Percentiles rank a stretch among this genome's conserved stretches.
phyloP scores from a whole-genome alignment of 2,329 filamentous ascomycete genomes.

The Fusarium circinatum region DNA sequence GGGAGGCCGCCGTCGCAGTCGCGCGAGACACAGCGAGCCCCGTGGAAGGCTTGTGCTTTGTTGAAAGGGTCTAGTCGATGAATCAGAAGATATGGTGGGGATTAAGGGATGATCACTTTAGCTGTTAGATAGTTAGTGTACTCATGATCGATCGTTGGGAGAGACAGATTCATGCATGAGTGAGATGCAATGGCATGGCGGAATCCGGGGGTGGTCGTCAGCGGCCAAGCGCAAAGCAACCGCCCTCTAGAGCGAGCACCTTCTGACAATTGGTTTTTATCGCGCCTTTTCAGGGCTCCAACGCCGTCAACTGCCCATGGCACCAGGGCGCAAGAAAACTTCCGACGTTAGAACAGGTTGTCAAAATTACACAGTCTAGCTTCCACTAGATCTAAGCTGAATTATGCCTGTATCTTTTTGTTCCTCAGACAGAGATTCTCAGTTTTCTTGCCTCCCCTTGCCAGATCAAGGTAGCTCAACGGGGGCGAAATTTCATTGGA shows the following conservation, averaged over 20 bases:
- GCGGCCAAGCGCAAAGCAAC: conserved; percentile 2
- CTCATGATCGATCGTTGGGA: conserved; percentile 36
- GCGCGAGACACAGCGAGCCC: conserved; percentile 29
- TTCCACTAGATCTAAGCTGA: fast-evolving
- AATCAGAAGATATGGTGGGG: conserved; percentile 10
- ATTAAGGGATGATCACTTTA: conserved; percentile 20
- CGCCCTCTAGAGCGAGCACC: background rate
- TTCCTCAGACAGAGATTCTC: background rate
- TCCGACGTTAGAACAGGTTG: too few relatives aligned
- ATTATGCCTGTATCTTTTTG: background rate
- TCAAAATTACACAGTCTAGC: background rate
- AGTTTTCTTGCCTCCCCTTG: background rate
- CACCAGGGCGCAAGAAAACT: background rate
- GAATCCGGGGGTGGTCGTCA: conserved; percentile 36
- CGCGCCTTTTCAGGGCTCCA: conserved; percentile 28
- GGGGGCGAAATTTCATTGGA: conserved; percentile 21
- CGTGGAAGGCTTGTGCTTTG: conserved; percentile 32
- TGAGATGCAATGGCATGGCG: conserved; percentile 26
- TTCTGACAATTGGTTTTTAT: conserved; percentile 31
- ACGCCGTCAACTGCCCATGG: conserved; percentile 25
- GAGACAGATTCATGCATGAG: conserved; percentile 16
- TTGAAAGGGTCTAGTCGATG: conserved; percentile 7
- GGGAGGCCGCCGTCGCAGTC: conserved; percentile 44
- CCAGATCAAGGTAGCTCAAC: conserved; percentile 6
- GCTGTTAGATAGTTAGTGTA: background rate